These are phyloP conservation scores for Malus hybrid DNA, from an alignment of 331 rosid species.

Conservation along the genomic window DNA sequence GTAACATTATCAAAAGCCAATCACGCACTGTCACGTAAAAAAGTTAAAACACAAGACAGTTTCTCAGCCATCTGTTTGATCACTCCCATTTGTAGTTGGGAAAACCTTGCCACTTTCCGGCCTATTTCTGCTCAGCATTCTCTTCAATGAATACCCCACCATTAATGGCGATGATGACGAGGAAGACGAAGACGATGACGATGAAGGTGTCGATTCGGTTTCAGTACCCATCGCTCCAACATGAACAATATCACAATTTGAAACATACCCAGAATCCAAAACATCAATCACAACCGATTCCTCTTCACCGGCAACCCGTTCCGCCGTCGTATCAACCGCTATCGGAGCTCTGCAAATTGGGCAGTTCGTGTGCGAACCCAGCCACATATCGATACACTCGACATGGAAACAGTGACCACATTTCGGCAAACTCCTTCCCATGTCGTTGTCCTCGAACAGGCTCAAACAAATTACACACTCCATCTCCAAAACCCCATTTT, in stretches of 20 bases:
- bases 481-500: conserved; percentile 6
- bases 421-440: conserved; percentile 56
- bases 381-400: conserved; percentile 90
- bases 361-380: conserved; percentile 64
- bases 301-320: neutral
- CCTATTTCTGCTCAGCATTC: conserved; percentile 51
- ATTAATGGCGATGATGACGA: conserved; percentile 27
- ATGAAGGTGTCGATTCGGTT: conserved; percentile 24
- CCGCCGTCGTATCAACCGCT: neutral
- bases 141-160: conserved; percentile 60
- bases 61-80: conserved; percentile 15
- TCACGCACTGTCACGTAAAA: rapidly evolving
- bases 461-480: conserved; percentile 86
- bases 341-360: conserved; percentile 75
- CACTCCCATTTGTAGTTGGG: conserved; percentile 35
- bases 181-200: conserved; percentile 31
- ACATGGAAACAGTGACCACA: conserved; percentile 80
- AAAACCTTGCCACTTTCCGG: conserved; percentile 44
- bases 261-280: conserved; percentile 2
- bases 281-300: conserved; percentile 26
- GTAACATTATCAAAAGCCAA: neutral
- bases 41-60: neutral
- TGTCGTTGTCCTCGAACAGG: conserved; percentile 50
- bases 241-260: neutral
- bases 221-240: neutral